These are phyloP conservation scores for Tuber magnatum DNA, from an alignment of 495 filamentous ascomycete genomes.

Conservation along the genomic window DNA sequence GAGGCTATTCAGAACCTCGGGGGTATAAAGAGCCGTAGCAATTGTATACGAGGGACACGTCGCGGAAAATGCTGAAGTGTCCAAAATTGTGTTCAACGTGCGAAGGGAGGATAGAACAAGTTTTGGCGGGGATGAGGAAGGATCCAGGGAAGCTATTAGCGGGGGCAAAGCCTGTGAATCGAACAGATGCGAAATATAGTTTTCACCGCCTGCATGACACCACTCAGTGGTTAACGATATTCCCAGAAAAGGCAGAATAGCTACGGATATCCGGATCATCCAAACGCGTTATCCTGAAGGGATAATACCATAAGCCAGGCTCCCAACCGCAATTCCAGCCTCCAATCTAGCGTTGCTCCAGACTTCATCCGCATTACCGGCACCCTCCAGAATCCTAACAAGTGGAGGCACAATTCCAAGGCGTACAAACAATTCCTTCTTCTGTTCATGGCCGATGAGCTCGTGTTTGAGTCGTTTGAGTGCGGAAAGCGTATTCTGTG, in stretches of 20 bases:
- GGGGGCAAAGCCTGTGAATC: constrained; percentile 57
- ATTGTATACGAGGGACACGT: constrained; percentile 28
- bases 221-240: constrained; percentile 16
- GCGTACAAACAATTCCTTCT: constrained; percentile 68
- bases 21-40: constrained; percentile 30
- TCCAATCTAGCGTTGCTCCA: constrained; percentile 62
- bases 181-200: constrained; percentile 68
- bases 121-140: constrained; percentile 55
- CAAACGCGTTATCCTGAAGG: constrained; percentile 12
- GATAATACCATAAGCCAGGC: constrained; percentile 68
- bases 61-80: constrained; percentile 50
- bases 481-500: constrained; percentile 55
- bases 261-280: neutral
- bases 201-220: constrained; percentile 59
- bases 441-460: constrained; percentile 76
- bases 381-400: constrained; percentile 52
- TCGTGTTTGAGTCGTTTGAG: constrained; percentile 78
- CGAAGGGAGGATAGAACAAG: constrained; percentile 67
- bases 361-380: constrained; percentile 45
- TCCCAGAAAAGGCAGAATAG: constrained; percentile 6
- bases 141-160: constrained; percentile 61
- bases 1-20: constrained; percentile 42
- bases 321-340: constrained; percentile 70
- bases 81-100: constrained; percentile 63
- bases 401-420: constrained; percentile 63